phyloP scores from a whole-genome alignment of 805 yeast species.

The Starmera dryadoides region DNA sequence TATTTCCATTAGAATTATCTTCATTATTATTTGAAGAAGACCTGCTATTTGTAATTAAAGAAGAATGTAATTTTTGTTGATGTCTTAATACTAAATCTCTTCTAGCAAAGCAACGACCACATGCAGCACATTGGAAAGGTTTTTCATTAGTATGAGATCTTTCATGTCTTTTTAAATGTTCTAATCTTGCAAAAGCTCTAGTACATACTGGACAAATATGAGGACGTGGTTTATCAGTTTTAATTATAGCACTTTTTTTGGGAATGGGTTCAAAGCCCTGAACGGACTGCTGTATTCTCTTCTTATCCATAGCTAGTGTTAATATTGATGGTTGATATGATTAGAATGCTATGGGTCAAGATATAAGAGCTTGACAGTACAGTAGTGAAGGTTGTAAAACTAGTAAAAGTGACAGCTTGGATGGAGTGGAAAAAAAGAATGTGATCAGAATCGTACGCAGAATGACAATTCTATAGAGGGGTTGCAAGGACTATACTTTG shows the following conservation, averaged over 20 bases:
- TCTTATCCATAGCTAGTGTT: no score
- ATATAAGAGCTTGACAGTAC: no score
- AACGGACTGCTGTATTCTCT: conserved; percentile 19
- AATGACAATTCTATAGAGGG: no score
- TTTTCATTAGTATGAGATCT: conserved; percentile 93
- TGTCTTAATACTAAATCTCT: conserved; percentile 84
- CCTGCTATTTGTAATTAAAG: conserved; percentile 33
- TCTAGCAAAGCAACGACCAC: conserved; percentile 94
- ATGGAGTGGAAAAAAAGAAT: no score
- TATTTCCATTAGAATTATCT: conserved; percentile 35
- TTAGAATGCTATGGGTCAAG: neutral
- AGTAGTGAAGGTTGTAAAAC: no score
- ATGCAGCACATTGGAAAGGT: conserved; percentile 93
- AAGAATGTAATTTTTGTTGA: conserved; percentile 83
- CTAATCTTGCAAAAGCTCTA: conserved; percentile 90
- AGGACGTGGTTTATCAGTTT: conserved; percentile 92
- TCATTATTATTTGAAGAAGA: conserved; percentile 46
- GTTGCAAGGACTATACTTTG: no score
- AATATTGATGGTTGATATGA: neutral
- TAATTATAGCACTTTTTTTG: conserved; percentile 72
- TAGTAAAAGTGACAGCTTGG: no score
- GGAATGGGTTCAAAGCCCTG: conserved; percentile 63
- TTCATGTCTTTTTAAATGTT: conserved; percentile 90
- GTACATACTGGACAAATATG: conserved; percentile 87
- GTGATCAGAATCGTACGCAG: no score